Evolutionary conservation across 139 green algal genomes (phyloP).

Genomic region (Dunaliella primolecta): DNA sequence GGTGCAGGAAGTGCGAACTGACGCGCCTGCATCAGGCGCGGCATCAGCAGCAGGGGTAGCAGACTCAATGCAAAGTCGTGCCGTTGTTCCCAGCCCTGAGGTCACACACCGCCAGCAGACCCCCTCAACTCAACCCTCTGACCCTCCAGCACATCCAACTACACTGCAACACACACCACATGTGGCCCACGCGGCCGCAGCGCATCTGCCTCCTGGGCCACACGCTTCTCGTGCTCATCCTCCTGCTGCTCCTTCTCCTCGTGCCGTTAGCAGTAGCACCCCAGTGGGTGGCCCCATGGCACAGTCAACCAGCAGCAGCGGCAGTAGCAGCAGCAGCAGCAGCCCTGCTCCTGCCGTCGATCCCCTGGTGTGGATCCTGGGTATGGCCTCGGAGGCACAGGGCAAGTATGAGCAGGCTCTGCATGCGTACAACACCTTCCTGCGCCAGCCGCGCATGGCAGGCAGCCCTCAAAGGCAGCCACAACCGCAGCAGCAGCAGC

Average conservation of each 20-base stretch:
- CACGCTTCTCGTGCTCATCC: not conserved
- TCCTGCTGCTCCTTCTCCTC: not conserved
- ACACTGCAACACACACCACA: not conserved
- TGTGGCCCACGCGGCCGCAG: no score
- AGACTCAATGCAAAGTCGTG: no score
- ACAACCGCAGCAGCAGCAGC: not conserved
- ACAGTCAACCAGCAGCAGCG: no score
- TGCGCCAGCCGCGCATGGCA: not conserved
- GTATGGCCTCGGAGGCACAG: slow-evolving; percentile 14
- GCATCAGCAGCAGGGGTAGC: no score
- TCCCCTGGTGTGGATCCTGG: slow-evolving; percentile 25
- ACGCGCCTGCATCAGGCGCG: no score
- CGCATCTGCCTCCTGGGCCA: not conserved
- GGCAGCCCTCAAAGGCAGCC: not conserved
- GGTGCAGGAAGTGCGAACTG: no score
- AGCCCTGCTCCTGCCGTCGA: not conserved
- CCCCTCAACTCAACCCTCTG: not conserved
- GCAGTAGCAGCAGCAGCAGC: not conserved
- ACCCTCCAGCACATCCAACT: not conserved
- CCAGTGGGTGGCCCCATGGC: no score
- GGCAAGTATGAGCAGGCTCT: slow-evolving; percentile 32
- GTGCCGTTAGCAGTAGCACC: not conserved
- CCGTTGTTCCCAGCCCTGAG: no score
- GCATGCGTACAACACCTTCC: slow-evolving; percentile 12
- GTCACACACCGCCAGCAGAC: not conserved